These are phyloP conservation scores for Fusarium albidum DNA, from an alignment of 2,329 filamentous ascomycete species.

Conservation along the genomic window DNA sequence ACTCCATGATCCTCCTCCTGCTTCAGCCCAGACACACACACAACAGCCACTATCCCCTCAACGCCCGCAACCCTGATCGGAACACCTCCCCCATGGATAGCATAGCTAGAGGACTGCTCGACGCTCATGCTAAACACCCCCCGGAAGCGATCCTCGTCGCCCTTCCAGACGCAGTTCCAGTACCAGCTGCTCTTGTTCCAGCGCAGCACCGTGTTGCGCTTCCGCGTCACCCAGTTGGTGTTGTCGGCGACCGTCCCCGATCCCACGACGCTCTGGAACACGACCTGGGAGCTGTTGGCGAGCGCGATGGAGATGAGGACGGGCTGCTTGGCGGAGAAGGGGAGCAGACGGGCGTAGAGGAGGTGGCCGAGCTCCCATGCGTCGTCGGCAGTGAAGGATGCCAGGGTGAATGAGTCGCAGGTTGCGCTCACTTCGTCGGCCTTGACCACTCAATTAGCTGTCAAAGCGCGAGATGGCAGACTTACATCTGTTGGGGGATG, in stretches of 20 bases:
- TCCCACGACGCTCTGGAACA: not conserved
- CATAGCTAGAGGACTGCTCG: not conserved
- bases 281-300: no score
- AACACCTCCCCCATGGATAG: not conserved
- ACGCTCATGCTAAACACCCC: not conserved
- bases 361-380: not conserved
- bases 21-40: not conserved
- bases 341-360: not conserved
- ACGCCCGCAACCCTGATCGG: not conserved
- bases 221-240: not conserved
- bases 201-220: not conserved
- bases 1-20: conserved; percentile 3
- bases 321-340: not conserved
- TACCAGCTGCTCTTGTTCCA: not conserved
- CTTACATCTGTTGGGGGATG: no score
- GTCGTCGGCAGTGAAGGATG: not conserved
- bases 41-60: not conserved
- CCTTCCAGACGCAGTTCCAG: not conserved
- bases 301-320: no score
- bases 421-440: no score
- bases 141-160: not conserved
- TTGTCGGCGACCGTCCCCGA: not conserved
- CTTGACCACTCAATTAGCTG: no score
- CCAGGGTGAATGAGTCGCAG: not conserved
- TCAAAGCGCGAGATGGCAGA: no score